Percentiles rank a stretch among this genome's conserved stretches.
Evolutionary conservation across 768 basidiomycete species (phyloP).

Genomic region (Kwoniella sp.): DNA sequence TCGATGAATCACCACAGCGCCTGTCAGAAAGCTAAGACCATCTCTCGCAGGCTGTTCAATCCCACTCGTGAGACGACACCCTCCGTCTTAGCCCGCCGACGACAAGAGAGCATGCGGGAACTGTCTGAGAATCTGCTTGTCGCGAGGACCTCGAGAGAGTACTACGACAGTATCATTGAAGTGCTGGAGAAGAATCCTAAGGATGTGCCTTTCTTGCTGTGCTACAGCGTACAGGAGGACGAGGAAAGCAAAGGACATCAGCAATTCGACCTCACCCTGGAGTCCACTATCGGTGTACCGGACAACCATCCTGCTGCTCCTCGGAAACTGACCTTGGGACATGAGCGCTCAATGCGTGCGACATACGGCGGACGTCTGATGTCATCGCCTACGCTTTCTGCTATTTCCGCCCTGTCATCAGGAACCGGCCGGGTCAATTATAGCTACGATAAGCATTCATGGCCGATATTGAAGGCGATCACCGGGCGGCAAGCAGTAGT

Average conservation of each 20-base stretch:
- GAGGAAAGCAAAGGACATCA: not conserved
- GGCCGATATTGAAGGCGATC: slow-evolving; percentile 35
- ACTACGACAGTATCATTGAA: slow-evolving; percentile 21
- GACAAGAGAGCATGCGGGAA: slow-evolving; percentile 26
- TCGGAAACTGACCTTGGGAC: not conserved
- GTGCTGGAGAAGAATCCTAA: slow-evolving; percentile 24
- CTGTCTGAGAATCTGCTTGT: slow-evolving; percentile 24
- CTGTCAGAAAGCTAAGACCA: not conserved
- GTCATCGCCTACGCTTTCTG: slow-evolving; percentile 12
- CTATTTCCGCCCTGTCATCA: slow-evolving; percentile 17
- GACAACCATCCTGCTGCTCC: slow-evolving; percentile 20
- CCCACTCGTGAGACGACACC: slow-evolving; percentile 32
- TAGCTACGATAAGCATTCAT: slow-evolving; percentile 18
- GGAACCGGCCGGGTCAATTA: slow-evolving; percentile 13
- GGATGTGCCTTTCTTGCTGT: slow-evolving; percentile 36
- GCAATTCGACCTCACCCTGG: slow-evolving; percentile 10
- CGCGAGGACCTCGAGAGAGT: slow-evolving; percentile 22
- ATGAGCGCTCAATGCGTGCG: slow-evolving; percentile 5
- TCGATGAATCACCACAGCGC: not conserved
- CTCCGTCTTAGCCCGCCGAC: slow-evolving; percentile 25
- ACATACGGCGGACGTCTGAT: not conserved
- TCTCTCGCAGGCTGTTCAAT: slow-evolving; percentile 21
- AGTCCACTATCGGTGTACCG: slow-evolving; percentile 29
- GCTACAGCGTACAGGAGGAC: slow-evolving; percentile 25
- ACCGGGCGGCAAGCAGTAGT: slow-evolving; percentile 21